Evolutionary conservation across 2,329 filamentous ascomycete genomes (phyloP), one percentile per base, ranked within the genome.

Genomic region (Passalora sequoiae): DNA sequence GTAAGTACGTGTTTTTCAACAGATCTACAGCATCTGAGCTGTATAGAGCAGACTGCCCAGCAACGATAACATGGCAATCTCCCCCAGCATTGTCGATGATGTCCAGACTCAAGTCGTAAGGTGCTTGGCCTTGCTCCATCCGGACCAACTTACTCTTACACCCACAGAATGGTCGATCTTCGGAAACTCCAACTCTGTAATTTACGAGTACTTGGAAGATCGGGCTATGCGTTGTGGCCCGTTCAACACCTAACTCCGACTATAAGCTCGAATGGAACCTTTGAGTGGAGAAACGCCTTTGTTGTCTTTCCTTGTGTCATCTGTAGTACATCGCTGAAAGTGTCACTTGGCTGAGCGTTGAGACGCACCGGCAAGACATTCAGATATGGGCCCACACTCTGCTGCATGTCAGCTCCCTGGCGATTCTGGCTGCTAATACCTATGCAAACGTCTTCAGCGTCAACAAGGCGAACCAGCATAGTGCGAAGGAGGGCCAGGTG

Each of bases 341-440:
- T 7, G 6, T 27, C 24, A 12, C 12, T 27, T 12, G 12, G 6
- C 6, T 12, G 24, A 27, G 24, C 12, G 6, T 27, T 12, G 6
- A 27, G 24, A 6, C 24, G 24, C 6, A 27, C 6, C 6, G 24
- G 24, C 12, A 27, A 12, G 24, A 27, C 6, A 27, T 27, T 27
- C 12, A 27, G 6, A 7, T 7, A 12, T 7, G 6, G 6, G 24
- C 24, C 24, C 24, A 27, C 24, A 27, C 24, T 27, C 24, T 27
- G 12, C 24, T 27, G 24, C 24, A 27, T 12, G 24, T 6, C 6
- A 27, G 24, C 24, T 7, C 24, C 6, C 24, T 27, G 6, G 6
- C 6, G 24, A 6, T 12, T 7, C 6, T 65, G 45, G 71, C 67
- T 2, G 63, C 62, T 12, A n/a, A 72, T 56, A 12, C 68, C 69